phyloP scores from a whole-genome alignment of 2,329 filamentous ascomycete genomes.

The Calonectria hawksworthii region DNA sequence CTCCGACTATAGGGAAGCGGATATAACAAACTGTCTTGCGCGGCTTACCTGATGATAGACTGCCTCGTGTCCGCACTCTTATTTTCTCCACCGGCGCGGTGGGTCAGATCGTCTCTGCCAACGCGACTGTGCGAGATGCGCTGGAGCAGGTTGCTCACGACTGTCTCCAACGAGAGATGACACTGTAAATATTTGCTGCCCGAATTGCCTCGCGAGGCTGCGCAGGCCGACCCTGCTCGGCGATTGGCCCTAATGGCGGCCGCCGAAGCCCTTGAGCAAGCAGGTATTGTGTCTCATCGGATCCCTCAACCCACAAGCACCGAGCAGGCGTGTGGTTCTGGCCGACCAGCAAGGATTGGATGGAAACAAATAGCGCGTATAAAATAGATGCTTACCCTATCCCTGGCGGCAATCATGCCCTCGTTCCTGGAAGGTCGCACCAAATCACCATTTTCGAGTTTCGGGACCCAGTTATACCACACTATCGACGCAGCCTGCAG shows the following conservation, averaged over 20 bases:
- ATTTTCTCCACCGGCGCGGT: no score
- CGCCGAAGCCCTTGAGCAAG: constrained; percentile 78
- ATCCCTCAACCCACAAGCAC: constrained; percentile 70
- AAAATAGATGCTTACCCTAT: constrained; percentile 71
- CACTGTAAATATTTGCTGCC: no score
- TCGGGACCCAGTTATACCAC: constrained; percentile 79
- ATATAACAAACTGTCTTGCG: no score
- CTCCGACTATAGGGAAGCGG: no score
- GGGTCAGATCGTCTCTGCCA: no score
- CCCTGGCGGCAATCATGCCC: constrained; percentile 60
- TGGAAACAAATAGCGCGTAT: constrained; percentile 81
- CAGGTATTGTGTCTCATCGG: constrained; percentile 73
- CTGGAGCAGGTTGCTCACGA: no score
- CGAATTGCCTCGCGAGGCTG: constrained; percentile 35
- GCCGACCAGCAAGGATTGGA: constrained; percentile 83
- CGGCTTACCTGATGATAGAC: no score
- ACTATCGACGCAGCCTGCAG: constrained; percentile 85
- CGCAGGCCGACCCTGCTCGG: constrained; percentile 73
- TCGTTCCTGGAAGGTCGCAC: constrained; percentile 72
- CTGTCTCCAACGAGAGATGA: no score
- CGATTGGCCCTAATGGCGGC: constrained; percentile 74
- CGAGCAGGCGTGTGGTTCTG: constrained; percentile 81
- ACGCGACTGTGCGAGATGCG: no score
- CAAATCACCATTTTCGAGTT: constrained; percentile 88
- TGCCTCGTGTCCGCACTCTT: no score